phyloP scores from a whole-genome alignment of 495 filamentous ascomycete species.

The Darksidea phi region DNA sequence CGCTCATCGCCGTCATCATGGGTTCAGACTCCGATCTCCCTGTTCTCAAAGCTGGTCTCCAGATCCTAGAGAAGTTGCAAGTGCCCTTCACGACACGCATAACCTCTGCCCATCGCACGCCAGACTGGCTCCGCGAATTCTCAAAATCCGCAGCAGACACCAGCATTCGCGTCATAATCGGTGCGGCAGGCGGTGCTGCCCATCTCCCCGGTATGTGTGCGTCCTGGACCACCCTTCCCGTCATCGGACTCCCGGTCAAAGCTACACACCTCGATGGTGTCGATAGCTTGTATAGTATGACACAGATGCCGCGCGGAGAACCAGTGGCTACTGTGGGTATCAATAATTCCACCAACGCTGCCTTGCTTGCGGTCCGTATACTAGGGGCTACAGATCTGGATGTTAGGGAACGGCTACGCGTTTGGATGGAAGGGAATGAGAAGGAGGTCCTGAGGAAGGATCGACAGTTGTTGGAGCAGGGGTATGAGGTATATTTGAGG shows the following conservation, averaged over 20 bases:
- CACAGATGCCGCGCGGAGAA: constrained; percentile 75
- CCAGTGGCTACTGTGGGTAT: constrained; percentile 89
- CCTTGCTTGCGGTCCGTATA: constrained; percentile 81
- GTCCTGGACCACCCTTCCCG: constrained; percentile 80
- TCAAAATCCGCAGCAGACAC: constrained; percentile 64
- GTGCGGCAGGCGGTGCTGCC: constrained; percentile 88
- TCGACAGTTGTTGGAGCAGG: constrained; percentile 61
- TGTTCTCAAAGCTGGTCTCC: constrained; percentile 70
- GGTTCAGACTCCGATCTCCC: constrained; percentile 92
- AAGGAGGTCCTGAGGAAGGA: constrained; percentile 65
- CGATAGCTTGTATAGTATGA: constrained; percentile 85
- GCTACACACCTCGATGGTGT: constrained; percentile 82
- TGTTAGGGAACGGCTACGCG: constrained; percentile 60
- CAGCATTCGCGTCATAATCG: constrained; percentile 88
- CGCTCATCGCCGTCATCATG: constrained; percentile 84
- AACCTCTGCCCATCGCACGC: constrained; percentile 92
- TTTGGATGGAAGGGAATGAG: constrained; percentile 64
- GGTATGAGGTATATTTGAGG: constrained; percentile 69
- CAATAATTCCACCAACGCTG: constrained; percentile 91
- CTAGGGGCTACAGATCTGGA: constrained; percentile 65
- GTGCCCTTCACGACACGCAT: constrained; percentile 78
- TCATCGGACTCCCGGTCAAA: constrained; percentile 90
- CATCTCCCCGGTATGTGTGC: constrained; percentile 92
- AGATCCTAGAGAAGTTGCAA: constrained; percentile 70
- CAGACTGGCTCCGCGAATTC: constrained; percentile 75